These are phyloP conservation scores for Clitopilus passeckerianus DNA, from an alignment of 768 basidiomycete species.

Conservation along the genomic window DNA sequence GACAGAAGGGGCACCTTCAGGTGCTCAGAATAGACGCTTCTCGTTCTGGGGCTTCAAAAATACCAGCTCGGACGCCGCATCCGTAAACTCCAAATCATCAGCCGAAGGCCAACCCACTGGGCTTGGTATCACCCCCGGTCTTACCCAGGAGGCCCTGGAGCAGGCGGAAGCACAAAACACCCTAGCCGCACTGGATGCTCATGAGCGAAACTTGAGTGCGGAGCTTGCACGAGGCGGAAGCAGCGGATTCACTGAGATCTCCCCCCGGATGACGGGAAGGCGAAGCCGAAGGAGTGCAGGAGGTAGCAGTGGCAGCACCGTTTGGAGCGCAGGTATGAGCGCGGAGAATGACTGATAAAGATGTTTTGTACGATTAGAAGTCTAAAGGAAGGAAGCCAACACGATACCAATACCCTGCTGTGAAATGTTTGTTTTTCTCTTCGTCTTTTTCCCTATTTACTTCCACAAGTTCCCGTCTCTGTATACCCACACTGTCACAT, in stretches of 20 bases:
- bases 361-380: not conserved
- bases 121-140: constrained; percentile 33
- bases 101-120: constrained; percentile 21
- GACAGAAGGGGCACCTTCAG: constrained; percentile 19
- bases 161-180: constrained; percentile 75
- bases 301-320: constrained; percentile 73
- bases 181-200: constrained; percentile 74
- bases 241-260: constrained; percentile 79
- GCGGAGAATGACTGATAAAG: constrained; percentile 16
- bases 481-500: not conserved
- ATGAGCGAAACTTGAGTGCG: constrained; percentile 65
- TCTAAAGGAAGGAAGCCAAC: not conserved
- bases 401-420: not conserved
- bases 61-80: constrained; percentile 40
- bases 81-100: constrained; percentile 39
- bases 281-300: constrained; percentile 56
- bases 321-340: constrained; percentile 85
- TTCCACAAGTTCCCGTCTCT: not conserved
- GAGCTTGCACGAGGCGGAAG: constrained; percentile 72
- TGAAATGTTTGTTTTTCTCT: not conserved
- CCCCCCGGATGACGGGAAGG: constrained; percentile 44
- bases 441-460: not conserved
- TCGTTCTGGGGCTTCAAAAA: constrained; percentile 63
- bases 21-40: constrained; percentile 47
- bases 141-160: constrained; percentile 74